Base-by-base conservation (phyloP, 2,329 filamentous ascomycete species). In the Phyllosticta capitalensis region DNA sequence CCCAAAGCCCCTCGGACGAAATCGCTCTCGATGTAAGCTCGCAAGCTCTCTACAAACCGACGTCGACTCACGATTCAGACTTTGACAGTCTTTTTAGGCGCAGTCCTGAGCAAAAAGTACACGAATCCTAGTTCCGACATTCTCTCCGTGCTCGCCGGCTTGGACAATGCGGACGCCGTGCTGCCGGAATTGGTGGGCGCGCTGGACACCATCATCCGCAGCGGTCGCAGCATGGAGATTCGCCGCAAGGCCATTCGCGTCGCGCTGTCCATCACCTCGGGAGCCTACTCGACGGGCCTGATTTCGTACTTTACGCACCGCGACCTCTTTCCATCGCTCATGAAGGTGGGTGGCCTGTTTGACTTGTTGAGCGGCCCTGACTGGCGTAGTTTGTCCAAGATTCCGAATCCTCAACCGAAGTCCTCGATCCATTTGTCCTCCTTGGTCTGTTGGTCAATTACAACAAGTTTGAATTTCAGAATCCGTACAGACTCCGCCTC, bases 381-480 rank as follows among this genome's bases (percentile, higher is more conserved):
- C 56, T 30, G 57, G n/a, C 45, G 0, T 64, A 91, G 89, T 89
- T 91, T 70, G 84, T 95, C 61, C 88, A 94, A 76, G 90, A 95
- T 65, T 82, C 86, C 52, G 85, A 90, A 62, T 80, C 81, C 22
- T 33, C 76, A 79, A 19, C 79, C 81, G 67, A 83, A 83, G 61
- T 82, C 58, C 56, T 90, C 51, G 83, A 89, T 61, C 88, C 92
- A 0, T 91, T 96, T 65, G 83, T 87, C 14, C 81, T 97, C 9
- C 80, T 96, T 20, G 92, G 92, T 12, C 80, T 97, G 3, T 78
- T 99, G 57, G 89, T 90, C 64, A 99, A 97, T 75, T 97, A 97
- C 81, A 97, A 99, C 81, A 99, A 97, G 73, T 99, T 99, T 69
- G 94, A 99, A 73, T 92, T 95, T 60, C 92, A 96, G 71, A 99